Percentiles rank a stretch among this genome's conserved stretches.
Evolutionary conservation across 2,329 filamentous ascomycete genomes (phyloP).

Genomic region (Talaromyces sp.): DNA sequence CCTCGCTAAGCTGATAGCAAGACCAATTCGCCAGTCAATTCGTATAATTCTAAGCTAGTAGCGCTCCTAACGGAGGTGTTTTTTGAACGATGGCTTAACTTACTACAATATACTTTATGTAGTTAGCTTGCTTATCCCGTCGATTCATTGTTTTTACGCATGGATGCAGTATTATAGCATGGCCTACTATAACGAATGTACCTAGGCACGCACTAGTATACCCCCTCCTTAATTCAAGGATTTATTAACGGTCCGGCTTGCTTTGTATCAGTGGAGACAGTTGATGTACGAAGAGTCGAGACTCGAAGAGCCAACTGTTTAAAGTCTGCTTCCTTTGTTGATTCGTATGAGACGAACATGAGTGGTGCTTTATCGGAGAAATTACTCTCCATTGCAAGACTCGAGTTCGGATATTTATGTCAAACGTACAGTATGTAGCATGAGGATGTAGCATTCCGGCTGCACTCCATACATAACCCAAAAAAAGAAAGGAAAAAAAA

Average conservation of each 20-base stretch:
- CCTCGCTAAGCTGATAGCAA: neutral
- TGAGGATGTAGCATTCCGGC: slow-evolving; percentile 3
- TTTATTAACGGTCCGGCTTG: neutral
- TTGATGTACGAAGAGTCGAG: neutral
- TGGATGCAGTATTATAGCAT: neutral
- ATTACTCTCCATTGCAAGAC: neutral
- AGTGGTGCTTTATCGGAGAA: neutral
- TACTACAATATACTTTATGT: neutral
- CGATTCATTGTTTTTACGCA: neutral
- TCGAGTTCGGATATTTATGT: slow-evolving; percentile 3
- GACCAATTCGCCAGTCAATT: neutral
- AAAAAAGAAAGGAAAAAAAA: neutral
- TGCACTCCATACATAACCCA: neutral
- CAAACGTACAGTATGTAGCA: neutral
- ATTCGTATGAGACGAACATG: neutral
- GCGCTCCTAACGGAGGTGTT: neutral
- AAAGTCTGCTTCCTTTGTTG: neutral
- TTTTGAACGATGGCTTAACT: neutral
- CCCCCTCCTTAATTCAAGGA: neutral
- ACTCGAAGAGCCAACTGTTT: neutral
- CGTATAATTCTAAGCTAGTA: neutral
- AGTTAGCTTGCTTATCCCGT: neutral
- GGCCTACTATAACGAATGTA: neutral
- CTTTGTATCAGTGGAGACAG: neutral
- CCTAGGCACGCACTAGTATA: neutral